Percentiles rank a stretch among this genome's conserved stretches.
Evolutionary conservation across 305 asterid species (phyloP).

Genomic region (Rubia tinctorum): DNA sequence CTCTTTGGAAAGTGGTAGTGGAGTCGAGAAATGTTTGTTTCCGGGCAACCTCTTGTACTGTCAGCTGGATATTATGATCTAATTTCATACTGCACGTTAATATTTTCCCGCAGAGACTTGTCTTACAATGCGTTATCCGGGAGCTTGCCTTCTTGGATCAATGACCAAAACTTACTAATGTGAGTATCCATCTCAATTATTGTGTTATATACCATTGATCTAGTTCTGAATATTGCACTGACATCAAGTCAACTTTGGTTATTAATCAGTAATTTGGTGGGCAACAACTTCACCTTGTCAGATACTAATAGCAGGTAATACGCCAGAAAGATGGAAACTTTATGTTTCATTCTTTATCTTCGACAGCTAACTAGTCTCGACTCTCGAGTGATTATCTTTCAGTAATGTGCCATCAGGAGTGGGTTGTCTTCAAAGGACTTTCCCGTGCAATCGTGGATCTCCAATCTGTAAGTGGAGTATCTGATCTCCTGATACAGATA

Average conservation of each 20-base stretch:
- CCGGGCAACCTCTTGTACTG: neutral
- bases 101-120: conserved; percentile 56
- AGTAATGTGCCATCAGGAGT: conserved; percentile 49
- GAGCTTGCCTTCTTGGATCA: conserved; percentile 70
- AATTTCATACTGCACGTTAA: neutral
- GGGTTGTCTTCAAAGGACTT: conserved; percentile 62
- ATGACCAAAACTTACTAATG: conserved; percentile 47
- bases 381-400: conserved; percentile 17
- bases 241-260: conserved; percentile 5
- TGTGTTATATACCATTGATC: neutral
- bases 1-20: neutral
- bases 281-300: conserved; percentile 59
- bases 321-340: neutral
- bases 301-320: conserved; percentile 51
- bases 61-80: neutral
- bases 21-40: neutral
- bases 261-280: conserved; percentile 64
- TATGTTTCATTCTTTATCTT: conserved; percentile 10
- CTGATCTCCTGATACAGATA: neutral
- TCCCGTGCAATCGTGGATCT: conserved; percentile 54
- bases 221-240: neutral
- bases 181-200: conserved; percentile 27
- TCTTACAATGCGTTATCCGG: conserved; percentile 80
- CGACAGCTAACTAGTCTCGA: neutral
- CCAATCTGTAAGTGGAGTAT: conserved; percentile 45